Percentiles rank a stretch among this genome's conserved stretches.
Evolutionary conservation across 1,139 yeast species (phyloP).

Genomic region (Blastobotrys arbuscula): DNA sequence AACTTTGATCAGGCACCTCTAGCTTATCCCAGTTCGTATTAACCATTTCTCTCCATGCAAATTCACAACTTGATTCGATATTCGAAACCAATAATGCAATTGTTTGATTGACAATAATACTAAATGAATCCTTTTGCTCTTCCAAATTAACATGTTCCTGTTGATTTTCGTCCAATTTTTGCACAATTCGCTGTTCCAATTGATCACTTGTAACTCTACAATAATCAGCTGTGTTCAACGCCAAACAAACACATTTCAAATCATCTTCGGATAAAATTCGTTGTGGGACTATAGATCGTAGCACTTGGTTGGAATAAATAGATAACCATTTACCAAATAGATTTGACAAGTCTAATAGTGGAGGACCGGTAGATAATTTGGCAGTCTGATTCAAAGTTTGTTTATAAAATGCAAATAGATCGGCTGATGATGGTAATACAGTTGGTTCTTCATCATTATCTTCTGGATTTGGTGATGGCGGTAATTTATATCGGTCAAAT

Average conservation of each 20-base stretch:
- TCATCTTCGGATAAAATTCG: slow-evolving; percentile 47
- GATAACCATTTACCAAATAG: slow-evolving; percentile 64
- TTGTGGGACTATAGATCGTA: slow-evolving; percentile 55
- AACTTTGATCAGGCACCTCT: slow-evolving; percentile 64
- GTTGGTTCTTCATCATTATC: slow-evolving; percentile 47
- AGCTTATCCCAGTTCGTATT: slow-evolving; percentile 71
- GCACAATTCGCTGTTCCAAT: slow-evolving; percentile 58
- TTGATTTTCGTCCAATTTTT: slow-evolving; percentile 42
- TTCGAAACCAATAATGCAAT: slow-evolving; percentile 53
- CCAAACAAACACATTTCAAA: slow-evolving; percentile 59
- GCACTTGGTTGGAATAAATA: slow-evolving; percentile 57
- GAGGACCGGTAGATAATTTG: slow-evolving; percentile 64
- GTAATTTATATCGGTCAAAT: slow-evolving; percentile 38
- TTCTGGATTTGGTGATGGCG: slow-evolving; percentile 30
- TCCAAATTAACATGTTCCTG: slow-evolving; percentile 46
- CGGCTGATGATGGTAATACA: slow-evolving; percentile 79
- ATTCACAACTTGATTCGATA: slow-evolving; percentile 56
- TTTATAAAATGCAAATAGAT: slow-evolving; percentile 71
- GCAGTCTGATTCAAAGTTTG: slow-evolving; percentile 69
- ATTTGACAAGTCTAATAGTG: slow-evolving; percentile 56
- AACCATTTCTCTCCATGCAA: slow-evolving; percentile 80
- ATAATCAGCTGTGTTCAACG: slow-evolving; percentile 86
- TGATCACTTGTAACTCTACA: slow-evolving; percentile 74
- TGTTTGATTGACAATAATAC: slow-evolving; percentile 54
- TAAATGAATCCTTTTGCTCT: slow-evolving; percentile 49